These are phyloP conservation scores for Globisporangium abappressorium DNA, from an alignment of 352 stramenopile species.

Conservation along the genomic window DNA sequence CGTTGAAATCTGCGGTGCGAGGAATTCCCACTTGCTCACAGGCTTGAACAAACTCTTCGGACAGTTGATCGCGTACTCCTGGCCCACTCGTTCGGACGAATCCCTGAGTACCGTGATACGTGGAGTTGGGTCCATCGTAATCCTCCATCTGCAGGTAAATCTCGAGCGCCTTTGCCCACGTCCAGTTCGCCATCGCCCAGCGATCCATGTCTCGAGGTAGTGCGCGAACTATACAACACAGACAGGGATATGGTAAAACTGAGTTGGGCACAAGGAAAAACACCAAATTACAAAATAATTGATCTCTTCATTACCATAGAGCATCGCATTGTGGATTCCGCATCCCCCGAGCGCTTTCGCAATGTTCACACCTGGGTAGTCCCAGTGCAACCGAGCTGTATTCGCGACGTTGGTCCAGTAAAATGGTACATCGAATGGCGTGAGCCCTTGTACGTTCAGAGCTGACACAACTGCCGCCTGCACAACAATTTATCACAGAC, in stretches of 20 bases:
- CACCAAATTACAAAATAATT: no score
- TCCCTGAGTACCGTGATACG: slow-evolving; percentile 49
- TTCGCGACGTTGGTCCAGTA: slow-evolving; percentile 85
- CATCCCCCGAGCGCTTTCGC: slow-evolving; percentile 84
- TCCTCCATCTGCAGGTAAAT: slow-evolving; percentile 79
- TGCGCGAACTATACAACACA: slow-evolving; percentile 47
- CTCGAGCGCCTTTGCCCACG: slow-evolving; percentile 65
- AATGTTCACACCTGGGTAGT: slow-evolving; percentile 78
- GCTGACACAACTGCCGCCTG: slow-evolving; percentile 37
- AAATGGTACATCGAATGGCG: slow-evolving; percentile 81
- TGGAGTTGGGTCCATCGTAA: slow-evolving; percentile 53
- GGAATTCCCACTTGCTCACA: slow-evolving; percentile 56
- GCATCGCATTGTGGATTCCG: slow-evolving; percentile 91
- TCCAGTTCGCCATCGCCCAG: slow-evolving; percentile 77
- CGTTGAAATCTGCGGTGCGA: slow-evolving; percentile 78
- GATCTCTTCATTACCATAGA: slow-evolving; percentile 56
- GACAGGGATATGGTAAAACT: background rate
- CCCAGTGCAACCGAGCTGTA: slow-evolving; percentile 59
- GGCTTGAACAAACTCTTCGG: slow-evolving; percentile 47
- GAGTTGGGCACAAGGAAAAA: no score
- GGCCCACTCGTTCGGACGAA: slow-evolving; percentile 59
- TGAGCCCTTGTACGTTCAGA: slow-evolving; percentile 46
- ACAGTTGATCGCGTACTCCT: slow-evolving; percentile 28
- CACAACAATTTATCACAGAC: background rate
- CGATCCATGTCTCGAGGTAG: slow-evolving; percentile 67